phyloP scores from a whole-genome alignment of 2,329 filamentous ascomycete species.

The Neonectria magnoliae region DNA sequence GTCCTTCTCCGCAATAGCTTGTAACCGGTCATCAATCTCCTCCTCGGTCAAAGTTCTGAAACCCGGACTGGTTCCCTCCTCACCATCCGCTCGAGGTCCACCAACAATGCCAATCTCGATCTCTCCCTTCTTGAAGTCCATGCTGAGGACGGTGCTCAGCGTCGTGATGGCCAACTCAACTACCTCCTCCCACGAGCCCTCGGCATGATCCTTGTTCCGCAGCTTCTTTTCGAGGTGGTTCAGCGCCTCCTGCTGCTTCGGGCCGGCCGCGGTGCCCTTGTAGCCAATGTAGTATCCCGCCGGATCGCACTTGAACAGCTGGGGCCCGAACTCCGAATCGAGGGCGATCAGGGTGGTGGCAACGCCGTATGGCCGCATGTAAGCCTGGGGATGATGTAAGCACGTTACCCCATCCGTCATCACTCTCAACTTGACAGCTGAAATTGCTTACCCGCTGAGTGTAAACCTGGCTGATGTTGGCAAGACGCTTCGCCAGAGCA shows the following conservation, averaged over 20 bases:
- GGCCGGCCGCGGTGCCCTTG: constrained; percentile 96
- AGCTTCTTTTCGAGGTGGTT: constrained; percentile 99
- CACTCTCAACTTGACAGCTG: constrained; percentile 22
- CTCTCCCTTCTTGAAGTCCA: constrained; percentile 99
- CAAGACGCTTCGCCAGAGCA: constrained; percentile 93
- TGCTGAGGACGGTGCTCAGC: constrained; percentile 94
- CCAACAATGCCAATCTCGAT: constrained; percentile 98
- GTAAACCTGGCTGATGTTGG: constrained; percentile 99
- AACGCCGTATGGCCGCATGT: constrained; percentile 97
- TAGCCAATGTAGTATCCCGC: constrained; percentile 98
- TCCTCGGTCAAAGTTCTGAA: constrained; percentile 95
- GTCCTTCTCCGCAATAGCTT: constrained; percentile 99
- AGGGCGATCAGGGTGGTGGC: constrained; percentile 95
- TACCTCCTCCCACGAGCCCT: constrained; percentile 95
- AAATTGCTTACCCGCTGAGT: constrained; percentile 81
- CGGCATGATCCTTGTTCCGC: constrained; percentile 96
- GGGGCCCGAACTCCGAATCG: constrained; percentile 90
- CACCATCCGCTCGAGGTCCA: constrained; percentile 82
- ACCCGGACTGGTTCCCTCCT: constrained; percentile 79
- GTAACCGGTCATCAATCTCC: constrained; percentile 97
- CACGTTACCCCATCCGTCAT: constrained; percentile 24
- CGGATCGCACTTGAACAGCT: constrained; percentile 98
- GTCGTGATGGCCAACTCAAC: constrained; percentile 97
- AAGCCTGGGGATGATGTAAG: constrained; percentile 66
- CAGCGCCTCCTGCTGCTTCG: constrained; percentile 98